Evolutionary conservation across 2,329 filamentous ascomycete genomes (phyloP).

Genomic region (Didymella keratinophila): DNA sequence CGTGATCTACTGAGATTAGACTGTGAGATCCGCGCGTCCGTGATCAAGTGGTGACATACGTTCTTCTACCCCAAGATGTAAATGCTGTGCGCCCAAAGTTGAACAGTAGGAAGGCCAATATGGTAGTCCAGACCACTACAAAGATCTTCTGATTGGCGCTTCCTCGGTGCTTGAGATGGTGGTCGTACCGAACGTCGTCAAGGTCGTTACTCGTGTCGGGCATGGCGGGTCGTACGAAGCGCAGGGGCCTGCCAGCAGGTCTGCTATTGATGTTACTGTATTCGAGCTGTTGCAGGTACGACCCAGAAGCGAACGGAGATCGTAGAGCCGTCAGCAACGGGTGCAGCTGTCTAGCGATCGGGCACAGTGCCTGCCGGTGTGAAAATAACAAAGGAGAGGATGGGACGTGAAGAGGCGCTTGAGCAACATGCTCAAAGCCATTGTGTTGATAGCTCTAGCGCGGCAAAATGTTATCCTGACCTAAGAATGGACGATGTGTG

Average conservation of each 20-base stretch:
- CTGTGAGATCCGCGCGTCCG: not conserved
- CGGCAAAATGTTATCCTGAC: slow-evolving; percentile 5
- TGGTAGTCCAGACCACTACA: slow-evolving; percentile 26
- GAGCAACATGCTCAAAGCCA: slow-evolving; percentile 1
- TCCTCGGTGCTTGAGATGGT: slow-evolving; percentile 36
- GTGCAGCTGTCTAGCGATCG: not conserved
- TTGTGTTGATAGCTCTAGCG: slow-evolving; percentile 8
- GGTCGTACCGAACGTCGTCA: slow-evolving; percentile 36
- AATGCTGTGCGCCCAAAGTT: slow-evolving; percentile 4
- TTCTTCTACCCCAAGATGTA: slow-evolving; percentile 22
- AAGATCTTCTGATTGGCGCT: slow-evolving; percentile 28
- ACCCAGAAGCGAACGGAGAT: not conserved
- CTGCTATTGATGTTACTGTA: not conserved
- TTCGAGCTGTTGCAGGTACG: not conserved
- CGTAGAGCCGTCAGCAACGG: not conserved
- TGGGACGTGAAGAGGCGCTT: too few species aligned
- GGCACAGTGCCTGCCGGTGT: slow-evolving; percentile 6
- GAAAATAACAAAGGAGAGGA: slow-evolving; percentile 1
- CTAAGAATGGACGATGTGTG: slow-evolving; percentile 8
- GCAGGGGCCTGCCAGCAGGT: slow-evolving; percentile 15
- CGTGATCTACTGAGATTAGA: slow-evolving; percentile 16
- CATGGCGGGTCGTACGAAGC: slow-evolving; percentile 4
- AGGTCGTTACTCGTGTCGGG: slow-evolving; percentile 13
- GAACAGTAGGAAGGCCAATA: slow-evolving; percentile 15
- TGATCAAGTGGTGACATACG: slow-evolving; percentile 13